Conservation (phyloP, 1,139 yeast genomes). For the Petasospora fabianii region DNA sequence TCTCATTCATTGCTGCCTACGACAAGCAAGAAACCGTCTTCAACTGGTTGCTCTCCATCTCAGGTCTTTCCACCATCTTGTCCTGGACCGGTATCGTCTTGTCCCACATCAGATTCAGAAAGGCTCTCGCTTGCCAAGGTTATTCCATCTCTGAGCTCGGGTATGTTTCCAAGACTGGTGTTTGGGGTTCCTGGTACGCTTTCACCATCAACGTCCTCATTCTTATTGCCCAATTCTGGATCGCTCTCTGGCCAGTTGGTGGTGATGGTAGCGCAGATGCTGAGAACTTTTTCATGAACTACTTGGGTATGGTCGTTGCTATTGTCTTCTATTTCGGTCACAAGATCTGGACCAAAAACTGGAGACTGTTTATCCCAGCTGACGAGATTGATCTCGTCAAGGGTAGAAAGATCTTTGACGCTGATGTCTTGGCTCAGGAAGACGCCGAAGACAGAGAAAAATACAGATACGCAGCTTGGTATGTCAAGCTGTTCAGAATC, state of each 20-base stretch:
- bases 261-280: slow-evolving; percentile 43
- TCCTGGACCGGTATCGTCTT: slow-evolving; percentile 81
- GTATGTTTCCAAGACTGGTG: slow-evolving; percentile 65
- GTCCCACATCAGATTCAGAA: slow-evolving; percentile 76
- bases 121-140: slow-evolving; percentile 65
- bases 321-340: slow-evolving; percentile 46
- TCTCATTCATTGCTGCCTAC: slow-evolving; percentile 50
- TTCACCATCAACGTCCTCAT: slow-evolving; percentile 56
- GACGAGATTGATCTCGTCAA: slow-evolving; percentile 48
- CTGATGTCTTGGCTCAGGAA: slow-evolving; percentile 49
- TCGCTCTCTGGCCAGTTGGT: slow-evolving; percentile 69
- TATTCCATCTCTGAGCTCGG: slow-evolving; percentile 64
- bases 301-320: slow-evolving; percentile 53
- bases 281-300: slow-evolving; percentile 46
- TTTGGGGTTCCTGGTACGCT: slow-evolving; percentile 67
- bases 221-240: slow-evolving; percentile 78
- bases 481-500: slow-evolving; percentile 36
- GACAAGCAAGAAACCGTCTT: slow-evolving; percentile 63
- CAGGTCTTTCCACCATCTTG: slow-evolving; percentile 80
- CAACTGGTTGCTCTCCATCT: slow-evolving; percentile 76
- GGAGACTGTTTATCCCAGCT: slow-evolving; percentile 40
- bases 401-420: slow-evolving; percentile 54
- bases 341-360: slow-evolving; percentile 46
- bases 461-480: slow-evolving; percentile 33
- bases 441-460: slow-evolving; percentile 44